These are phyloP conservation scores for Acidomyces sp. DNA, from an alignment of 495 filamentous ascomycete species.

Conservation along the genomic window DNA sequence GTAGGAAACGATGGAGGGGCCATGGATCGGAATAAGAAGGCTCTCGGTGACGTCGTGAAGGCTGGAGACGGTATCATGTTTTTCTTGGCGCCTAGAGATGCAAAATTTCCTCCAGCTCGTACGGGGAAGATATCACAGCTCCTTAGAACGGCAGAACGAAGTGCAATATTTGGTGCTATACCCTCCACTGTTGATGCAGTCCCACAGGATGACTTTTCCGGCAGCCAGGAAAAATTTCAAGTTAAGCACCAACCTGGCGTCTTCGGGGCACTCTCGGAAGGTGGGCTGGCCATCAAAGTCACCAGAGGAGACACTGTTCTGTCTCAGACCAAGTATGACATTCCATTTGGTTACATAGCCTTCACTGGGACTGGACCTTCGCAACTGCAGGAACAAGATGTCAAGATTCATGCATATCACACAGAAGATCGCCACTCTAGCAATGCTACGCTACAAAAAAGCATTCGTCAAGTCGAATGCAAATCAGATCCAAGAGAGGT, in stretches of 20 bases:
- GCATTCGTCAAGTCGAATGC: too few species aligned
- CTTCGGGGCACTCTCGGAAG: conserved; percentile 17
- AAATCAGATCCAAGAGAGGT: too few species aligned
- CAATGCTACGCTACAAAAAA: too few species aligned
- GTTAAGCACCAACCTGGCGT: conserved; percentile 1
- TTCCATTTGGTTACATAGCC: conserved; percentile 7
- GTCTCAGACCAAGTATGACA: conserved; percentile 15
- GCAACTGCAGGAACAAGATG: too few species aligned
- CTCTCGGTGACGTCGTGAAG: conserved; percentile 17
- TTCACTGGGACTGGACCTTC: conserved; percentile 1
- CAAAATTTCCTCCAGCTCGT: neutral
- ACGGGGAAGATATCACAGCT: neutral
- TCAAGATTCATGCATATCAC: too few species aligned
- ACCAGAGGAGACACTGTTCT: neutral
- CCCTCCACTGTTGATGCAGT: conserved; percentile 11
- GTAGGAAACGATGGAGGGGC: conserved; percentile 4
- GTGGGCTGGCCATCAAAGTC: conserved; percentile 9
- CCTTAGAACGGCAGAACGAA: neutral
- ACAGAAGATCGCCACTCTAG: too few species aligned
- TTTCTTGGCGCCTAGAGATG: conserved; percentile 8
- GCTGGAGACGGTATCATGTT: conserved; percentile 20
- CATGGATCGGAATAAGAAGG: conserved; percentile 9
- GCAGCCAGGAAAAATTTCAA: neutral
- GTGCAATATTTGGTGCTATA: neutral
- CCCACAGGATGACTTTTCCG: neutral